A percentile compares a stretch with the other conserved stretches of the same genome.
Evolutionary conservation across 495 filamentous ascomycete species (phyloP).

Genomic region (Apiosordaria backusii): DNA sequence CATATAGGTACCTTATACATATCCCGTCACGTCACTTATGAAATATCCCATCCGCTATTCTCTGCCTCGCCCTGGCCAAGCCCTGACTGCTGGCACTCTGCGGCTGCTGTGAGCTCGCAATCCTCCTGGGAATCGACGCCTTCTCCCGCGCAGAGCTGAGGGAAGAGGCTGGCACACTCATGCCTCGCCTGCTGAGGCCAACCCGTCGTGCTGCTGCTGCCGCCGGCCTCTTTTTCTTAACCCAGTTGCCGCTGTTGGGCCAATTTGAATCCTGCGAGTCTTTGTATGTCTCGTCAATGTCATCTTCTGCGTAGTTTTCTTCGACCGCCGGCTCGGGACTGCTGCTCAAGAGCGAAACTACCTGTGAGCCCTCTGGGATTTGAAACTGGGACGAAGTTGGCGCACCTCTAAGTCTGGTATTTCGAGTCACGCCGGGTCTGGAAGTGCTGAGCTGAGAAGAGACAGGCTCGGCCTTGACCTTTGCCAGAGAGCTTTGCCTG

Average conservation of each 20-base stretch:
- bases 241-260: not conserved
- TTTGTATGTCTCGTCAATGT: conserved; percentile 39
- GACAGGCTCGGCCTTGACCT: conserved; percentile 14
- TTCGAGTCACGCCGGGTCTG: too few relatives aligned
- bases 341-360: conserved; percentile 38
- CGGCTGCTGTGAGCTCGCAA: conserved; percentile 5
- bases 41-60: not conserved
- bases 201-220: not conserved
- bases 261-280: conserved; percentile 17
- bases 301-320: conserved; percentile 45
- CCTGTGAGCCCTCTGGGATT: conserved; percentile 38
- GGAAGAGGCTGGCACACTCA: conserved; percentile 26
- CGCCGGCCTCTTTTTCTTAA: not conserved
- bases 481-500: not conserved
- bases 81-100: not conserved
- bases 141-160: conserved; percentile 19
- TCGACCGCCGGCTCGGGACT: conserved; percentile 36
- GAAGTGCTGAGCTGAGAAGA: not conserved
- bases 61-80: not conserved
- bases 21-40: not conserved
- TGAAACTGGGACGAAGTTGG: conserved; percentile 21
- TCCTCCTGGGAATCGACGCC: not conserved
- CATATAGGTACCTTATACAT: too few relatives aligned
- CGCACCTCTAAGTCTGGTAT: not conserved
- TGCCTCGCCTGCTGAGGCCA: not conserved